Evolutionary conservation across 1,284 basidiomycete genomes (phyloP).

Genomic region (Fomitiporia mediterranea): DNA sequence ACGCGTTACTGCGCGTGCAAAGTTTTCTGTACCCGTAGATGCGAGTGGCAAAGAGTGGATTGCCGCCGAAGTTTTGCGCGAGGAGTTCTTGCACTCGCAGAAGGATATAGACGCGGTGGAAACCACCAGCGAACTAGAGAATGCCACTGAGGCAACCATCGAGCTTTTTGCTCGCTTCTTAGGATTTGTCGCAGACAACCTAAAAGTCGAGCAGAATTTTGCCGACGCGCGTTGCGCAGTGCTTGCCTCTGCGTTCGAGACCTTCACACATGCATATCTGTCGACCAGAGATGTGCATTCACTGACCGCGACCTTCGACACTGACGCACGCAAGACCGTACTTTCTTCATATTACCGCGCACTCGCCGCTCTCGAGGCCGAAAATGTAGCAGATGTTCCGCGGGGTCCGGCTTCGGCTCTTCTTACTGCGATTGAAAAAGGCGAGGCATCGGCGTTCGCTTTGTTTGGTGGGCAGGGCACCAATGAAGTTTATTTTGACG

Average conservation of each 20-base stretch:
- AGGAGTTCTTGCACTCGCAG: conserved; percentile 75
- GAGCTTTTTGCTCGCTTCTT: conserved; percentile 81
- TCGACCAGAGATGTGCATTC: conserved; percentile 74
- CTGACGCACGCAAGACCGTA: conserved; percentile 72
- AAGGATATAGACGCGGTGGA: conserved; percentile 50
- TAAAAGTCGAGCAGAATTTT: conserved; percentile 50
- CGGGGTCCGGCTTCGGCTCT: conserved; percentile 69
- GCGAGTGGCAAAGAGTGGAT: conserved; percentile 80
- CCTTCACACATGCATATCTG: conserved; percentile 80
- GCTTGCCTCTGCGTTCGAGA: conserved; percentile 66
- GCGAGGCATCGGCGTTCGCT: conserved; percentile 82
- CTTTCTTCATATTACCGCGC: conserved; percentile 81
- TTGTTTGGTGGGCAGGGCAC: conserved; percentile 98
- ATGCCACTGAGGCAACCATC: conserved; percentile 58
- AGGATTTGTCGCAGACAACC: conserved; percentile 61
- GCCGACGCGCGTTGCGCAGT: conserved; percentile 59
- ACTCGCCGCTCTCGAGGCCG: conserved; percentile 65
- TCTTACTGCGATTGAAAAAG: conserved; percentile 62
- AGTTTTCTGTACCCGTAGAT: conserved; percentile 80
- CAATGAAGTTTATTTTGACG: conserved; percentile 97
- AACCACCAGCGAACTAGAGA: conserved; percentile 47
- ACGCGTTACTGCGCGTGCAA: conserved; percentile 11
- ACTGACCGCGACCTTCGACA: conserved; percentile 71
- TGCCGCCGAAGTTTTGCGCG: conserved; percentile 80
- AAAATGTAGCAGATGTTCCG: conserved; percentile 56